Evolutionary conservation across 805 yeast species (phyloP), one percentile per base, ranked within the genome.

Genomic region (Kluyveromyces siamensis): DNA sequence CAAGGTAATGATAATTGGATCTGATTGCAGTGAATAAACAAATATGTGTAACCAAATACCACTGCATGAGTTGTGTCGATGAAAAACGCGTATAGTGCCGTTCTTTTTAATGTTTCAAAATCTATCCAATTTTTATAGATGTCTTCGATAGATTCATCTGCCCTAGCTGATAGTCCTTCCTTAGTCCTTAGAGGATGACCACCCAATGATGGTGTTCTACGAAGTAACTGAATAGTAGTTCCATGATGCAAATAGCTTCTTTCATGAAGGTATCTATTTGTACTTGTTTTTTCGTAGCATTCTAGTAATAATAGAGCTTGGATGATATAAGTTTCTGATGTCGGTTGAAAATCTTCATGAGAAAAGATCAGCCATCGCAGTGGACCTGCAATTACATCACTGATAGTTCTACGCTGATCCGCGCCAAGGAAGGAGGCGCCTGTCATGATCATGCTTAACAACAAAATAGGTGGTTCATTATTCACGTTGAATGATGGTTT

Each of bases 241-340:
- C 93, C 96, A 63, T 87, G 96, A 61, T 88, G 95, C 18, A 88
- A 69, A 63, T 84, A 91, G 0, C 87, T 85, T 44, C 96, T 67
- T 66, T 87, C 96, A 61, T 87, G 96, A 56, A 85, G 65, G 39
- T 69, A 68, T 56, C 96, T 69, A 41, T 78, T 75, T 0, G 87
- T 72, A 55, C 84, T 81, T 51, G 83, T 75, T 67, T 87, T 85
- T 61, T 87, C 96, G 59, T 80, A 82, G 67, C 82, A 80, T 59
- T 87, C 96, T n/a, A 88, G 62, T 52, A 88, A 61, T 48, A 84
- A 64, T 52, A 87, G 71, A 55, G 87, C 73, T 63, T 88, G 96
- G 44, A 88, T 72, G 9, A 87, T 77, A 83, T 90, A 87, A 8
- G 84, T 69, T 52, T 74, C 74, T 0, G 88, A 83, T 0, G 96